phyloP scores from a whole-genome alignment of 2,329 filamentous ascomycete species.

The Ophiostoma piceae region DNA sequence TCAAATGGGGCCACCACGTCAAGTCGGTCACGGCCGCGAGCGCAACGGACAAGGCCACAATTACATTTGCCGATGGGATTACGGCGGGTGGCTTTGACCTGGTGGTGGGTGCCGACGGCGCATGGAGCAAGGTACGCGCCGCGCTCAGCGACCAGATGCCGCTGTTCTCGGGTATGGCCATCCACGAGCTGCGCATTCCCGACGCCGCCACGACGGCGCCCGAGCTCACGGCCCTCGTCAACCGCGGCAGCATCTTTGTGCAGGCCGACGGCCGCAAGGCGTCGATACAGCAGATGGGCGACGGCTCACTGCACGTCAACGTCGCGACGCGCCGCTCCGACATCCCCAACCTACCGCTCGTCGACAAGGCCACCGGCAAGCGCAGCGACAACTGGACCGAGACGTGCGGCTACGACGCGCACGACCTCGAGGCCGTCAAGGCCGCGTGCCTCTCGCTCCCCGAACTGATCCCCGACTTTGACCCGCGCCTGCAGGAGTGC shows the following conservation, averaged over 20 bases:
- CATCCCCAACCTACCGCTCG: not conserved
- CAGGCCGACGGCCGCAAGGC: constrained; percentile 41
- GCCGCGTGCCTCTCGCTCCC: constrained; percentile 32
- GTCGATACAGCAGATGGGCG: constrained; percentile 44
- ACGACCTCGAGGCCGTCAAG: not conserved
- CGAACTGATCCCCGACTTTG: constrained; percentile 39
- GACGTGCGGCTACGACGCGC: not conserved
- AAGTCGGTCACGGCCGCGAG: constrained; percentile 32
- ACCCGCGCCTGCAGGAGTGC: constrained; percentile 39
- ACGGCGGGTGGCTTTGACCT: constrained; percentile 35
- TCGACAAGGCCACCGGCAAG: not conserved
- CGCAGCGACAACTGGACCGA: not conserved
- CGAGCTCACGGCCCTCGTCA: constrained; percentile 41
- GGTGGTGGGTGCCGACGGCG: constrained; percentile 36
- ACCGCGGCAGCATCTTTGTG: constrained; percentile 45
- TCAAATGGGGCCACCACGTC: constrained; percentile 45
- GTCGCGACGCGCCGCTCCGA: constrained; percentile 37
- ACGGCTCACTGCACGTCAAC: constrained; percentile 41
- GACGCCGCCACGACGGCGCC: constrained; percentile 41
- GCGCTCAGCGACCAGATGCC: constrained; percentile 39
- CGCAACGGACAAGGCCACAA: not conserved
- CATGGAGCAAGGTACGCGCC: constrained; percentile 37
- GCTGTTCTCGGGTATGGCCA: constrained; percentile 43
- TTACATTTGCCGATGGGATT: not conserved
- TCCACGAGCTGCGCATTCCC: constrained; percentile 40